These are phyloP conservation scores for Trichoderma guizhouense DNA, from an alignment of 2,329 filamentous ascomycete species.

Conservation along the genomic window DNA sequence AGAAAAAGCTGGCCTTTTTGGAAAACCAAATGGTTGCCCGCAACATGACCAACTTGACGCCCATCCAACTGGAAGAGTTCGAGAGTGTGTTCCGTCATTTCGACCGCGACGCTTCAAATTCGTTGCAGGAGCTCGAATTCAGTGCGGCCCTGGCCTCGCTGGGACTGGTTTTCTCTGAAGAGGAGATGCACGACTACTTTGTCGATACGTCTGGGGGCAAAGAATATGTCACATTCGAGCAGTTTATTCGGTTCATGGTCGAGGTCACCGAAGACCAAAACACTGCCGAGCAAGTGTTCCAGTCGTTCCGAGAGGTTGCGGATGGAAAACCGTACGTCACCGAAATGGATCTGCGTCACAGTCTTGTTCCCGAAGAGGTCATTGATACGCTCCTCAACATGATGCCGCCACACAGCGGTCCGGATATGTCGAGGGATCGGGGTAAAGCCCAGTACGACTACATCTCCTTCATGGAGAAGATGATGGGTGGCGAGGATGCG, in stretches of 20 bases:
- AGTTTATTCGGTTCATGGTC: slow-evolving; percentile 99
- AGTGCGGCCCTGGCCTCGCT: slow-evolving; percentile 92
- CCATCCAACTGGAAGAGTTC: slow-evolving; percentile 97
- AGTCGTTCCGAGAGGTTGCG: slow-evolving; percentile 94
- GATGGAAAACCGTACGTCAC: slow-evolving; percentile 99
- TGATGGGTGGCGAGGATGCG: slow-evolving; percentile 52
- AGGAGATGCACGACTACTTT: slow-evolving; percentile 97
- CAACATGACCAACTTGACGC: slow-evolving; percentile 97
- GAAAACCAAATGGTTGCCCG: slow-evolving; percentile 98
- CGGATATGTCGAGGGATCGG: slow-evolving; percentile 81
- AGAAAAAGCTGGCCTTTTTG: slow-evolving; percentile 93
- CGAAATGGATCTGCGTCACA: slow-evolving; percentile 93
- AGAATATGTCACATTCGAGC: slow-evolving; percentile 89
- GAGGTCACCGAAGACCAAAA: slow-evolving; percentile 99
- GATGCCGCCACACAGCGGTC: slow-evolving; percentile 80
- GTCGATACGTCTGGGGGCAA: slow-evolving; percentile 75
- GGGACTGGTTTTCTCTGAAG: slow-evolving; percentile 92
- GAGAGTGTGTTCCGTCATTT: slow-evolving; percentile 98
- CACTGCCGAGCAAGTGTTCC: slow-evolving; percentile 96
- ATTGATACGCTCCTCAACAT: slow-evolving; percentile 87
- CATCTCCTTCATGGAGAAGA: slow-evolving; percentile 91
- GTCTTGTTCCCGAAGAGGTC: slow-evolving; percentile 91
- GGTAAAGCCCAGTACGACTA: slow-evolving; percentile 91
- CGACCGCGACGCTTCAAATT: slow-evolving; percentile 88
- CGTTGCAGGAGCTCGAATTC: slow-evolving; percentile 89